Conservation (phyloP, 2,329 filamentous ascomycete species). For the Colletotrichum eleusines region DNA sequence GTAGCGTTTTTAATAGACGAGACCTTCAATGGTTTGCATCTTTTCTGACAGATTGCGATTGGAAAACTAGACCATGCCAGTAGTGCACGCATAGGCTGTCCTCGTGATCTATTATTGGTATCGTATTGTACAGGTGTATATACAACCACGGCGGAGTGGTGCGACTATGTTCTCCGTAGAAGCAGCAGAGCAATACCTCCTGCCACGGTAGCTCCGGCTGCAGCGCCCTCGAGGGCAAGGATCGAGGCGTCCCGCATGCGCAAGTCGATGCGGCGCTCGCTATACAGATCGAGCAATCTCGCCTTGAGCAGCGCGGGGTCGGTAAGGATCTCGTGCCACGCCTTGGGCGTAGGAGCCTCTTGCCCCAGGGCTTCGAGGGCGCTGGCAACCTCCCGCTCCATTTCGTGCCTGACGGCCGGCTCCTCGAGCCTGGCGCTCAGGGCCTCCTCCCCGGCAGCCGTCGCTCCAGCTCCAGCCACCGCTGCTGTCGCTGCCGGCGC, state of each 20-base stretch:
- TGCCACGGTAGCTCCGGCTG: conserved; percentile 73
- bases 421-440: conserved; percentile 28
- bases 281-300: conserved; percentile 69
- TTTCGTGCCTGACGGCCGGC: conserved; percentile 30
- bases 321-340: conserved; percentile 59
- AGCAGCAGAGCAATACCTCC: conserved; percentile 65
- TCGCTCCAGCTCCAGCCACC: conserved; percentile 11
- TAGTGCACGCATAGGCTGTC: conserved; percentile 23
- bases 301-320: conserved; percentile 62
- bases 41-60: neutral
- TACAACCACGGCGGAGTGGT: conserved; percentile 39
- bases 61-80: neutral
- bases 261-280: conserved; percentile 72
- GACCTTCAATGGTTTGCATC: conserved; percentile 23
- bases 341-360: conserved; percentile 36
- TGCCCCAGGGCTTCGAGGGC: conserved; percentile 18
- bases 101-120: conserved; percentile 40
- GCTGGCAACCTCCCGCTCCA: conserved; percentile 31
- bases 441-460: conserved; percentile 27
- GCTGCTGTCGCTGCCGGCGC: neutral
- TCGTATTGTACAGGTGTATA: conserved; percentile 40
- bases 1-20: conserved; percentile 41
- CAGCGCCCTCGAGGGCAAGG: conserved; percentile 75
- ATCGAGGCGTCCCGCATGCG: conserved; percentile 78
- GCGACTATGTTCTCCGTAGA: conserved; percentile 52